Base-by-base conservation (phyloP, 768 basidiomycete genomes). In the Serpula lacrymans region DNA sequence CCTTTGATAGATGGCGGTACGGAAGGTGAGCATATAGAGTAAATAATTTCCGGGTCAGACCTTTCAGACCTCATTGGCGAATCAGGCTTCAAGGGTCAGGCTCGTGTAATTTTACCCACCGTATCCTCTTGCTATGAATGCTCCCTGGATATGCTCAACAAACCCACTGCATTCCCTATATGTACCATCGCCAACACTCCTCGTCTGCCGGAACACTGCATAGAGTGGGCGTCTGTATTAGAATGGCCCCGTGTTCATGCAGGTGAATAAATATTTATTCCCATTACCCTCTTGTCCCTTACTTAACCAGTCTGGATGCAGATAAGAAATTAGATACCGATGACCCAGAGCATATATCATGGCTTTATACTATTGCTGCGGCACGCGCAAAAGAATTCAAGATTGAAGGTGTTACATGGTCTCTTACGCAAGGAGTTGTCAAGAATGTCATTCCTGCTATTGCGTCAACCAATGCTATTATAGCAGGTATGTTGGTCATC, bases 391-490 rank as follows among this genome's bases (percentile, higher is more conserved):
- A 84, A 46, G 88, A 94, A 56, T 97, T 94, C 72, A 93, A 90
- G 48, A 98, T 99, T 40, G 92, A 97, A 59, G 96, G 96, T 32
- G 94, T 99, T 13, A 97, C 96, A 7, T 99, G 95, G 92, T 84
- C 88, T 2, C 69, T 94, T 26, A 98, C 96, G 0, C 96, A 99
- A 60, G 96, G 96, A 30, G 96, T 99, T 38, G 96, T 99, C 33
- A 99, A 99, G 76, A 96, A 96, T 54, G 96, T 99, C 64, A 98
- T 99, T 48, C 95, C 96, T 16, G 95, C 96, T 31, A 98, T 99
- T 50, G 96, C 96, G 2, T 94, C 90, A 1, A 99, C 96, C 12
- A 99, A 99, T 55, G 96, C 96, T 25, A 94, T 98, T 59, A 93
- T 99, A 43, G 89, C 96, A 34, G 93, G 92, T 88, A 49, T 29